Evolutionary conservation across 495 filamentous ascomycete species (phyloP).

Genomic region (Talaromyces ruber): DNA sequence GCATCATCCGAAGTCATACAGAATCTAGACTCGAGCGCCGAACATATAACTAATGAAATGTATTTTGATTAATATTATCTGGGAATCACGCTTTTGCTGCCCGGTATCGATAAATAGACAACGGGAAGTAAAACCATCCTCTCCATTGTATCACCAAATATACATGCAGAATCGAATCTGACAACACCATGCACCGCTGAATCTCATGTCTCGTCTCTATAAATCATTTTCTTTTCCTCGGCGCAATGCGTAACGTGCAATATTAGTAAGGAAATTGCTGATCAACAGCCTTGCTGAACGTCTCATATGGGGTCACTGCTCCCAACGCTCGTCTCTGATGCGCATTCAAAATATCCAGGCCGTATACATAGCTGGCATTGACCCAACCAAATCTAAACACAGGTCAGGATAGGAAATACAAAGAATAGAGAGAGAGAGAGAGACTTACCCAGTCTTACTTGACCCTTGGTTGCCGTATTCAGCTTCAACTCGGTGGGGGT

Average conservation of each 20-base stretch:
- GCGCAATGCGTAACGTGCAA: background rate
- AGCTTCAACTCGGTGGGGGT: conserved; percentile 86
- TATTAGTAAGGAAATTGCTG: conserved; percentile 15
- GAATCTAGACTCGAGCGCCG: background rate
- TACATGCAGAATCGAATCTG: background rate
- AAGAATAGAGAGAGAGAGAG: background rate
- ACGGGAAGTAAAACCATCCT: background rate
- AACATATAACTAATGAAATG: background rate
- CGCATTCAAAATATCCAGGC: conserved; percentile 71
- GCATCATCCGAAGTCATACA: background rate
- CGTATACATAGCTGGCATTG: conserved; percentile 91
- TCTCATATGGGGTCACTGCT: conserved; percentile 72
- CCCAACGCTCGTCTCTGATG: conserved; percentile 82
- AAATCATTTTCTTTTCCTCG: background rate
- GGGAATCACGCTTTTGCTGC: background rate
- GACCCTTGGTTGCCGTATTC: conserved; percentile 96
- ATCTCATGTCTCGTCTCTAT: background rate
- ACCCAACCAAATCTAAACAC: conserved; percentile 87
- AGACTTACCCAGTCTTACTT: conserved; percentile 84
- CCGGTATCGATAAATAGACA: background rate
- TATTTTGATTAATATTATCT: background rate
- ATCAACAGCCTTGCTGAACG: conserved; percentile 39
- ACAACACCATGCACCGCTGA: background rate
- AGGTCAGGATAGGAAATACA: conserved; percentile 16
- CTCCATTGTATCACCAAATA: background rate